These are phyloP conservation scores for Scedosporium apiospermum DNA, from an alignment of 2,329 filamentous ascomycete species.

Conservation along the genomic window DNA sequence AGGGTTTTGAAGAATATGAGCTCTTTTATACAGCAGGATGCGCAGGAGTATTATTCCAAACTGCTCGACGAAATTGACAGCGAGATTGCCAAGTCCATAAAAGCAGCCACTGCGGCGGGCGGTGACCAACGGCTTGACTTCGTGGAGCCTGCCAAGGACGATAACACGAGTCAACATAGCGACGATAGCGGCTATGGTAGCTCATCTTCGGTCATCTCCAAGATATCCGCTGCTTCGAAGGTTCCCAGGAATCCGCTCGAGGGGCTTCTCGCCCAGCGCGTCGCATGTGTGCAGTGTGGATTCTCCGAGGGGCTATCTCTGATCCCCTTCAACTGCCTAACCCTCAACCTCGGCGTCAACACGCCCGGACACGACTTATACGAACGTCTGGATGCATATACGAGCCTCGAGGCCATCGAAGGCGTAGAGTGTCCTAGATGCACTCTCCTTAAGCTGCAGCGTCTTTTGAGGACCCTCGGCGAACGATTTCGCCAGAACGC, in stretches of 20 bases:
- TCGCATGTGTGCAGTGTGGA: constrained; percentile 78
- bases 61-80: constrained; percentile 77
- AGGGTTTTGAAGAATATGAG: constrained; percentile 80
- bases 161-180: constrained; percentile 37
- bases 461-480: constrained; percentile 35
- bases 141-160: constrained; percentile 29
- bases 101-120: not conserved
- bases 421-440: constrained; percentile 90
- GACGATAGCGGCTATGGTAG: constrained; percentile 51
- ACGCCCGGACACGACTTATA: constrained; percentile 58
- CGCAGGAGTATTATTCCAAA: constrained; percentile 93
- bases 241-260: constrained; percentile 67
- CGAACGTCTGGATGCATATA: constrained; percentile 77
- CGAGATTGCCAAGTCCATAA: constrained; percentile 45
- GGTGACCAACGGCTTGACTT: constrained; percentile 27
- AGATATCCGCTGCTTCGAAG: constrained; percentile 24
- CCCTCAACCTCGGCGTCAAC: constrained; percentile 64
- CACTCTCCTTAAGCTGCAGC: constrained; percentile 56
- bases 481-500: constrained; percentile 2
- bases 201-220: constrained; percentile 24
- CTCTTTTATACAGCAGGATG: constrained; percentile 93
- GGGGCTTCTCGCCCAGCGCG: constrained; percentile 77
- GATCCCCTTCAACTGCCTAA: constrained; percentile 90
- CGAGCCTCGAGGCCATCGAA: constrained; percentile 73
- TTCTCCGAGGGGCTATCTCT: constrained; percentile 81